Percentiles rank a stretch among this genome's conserved stretches.
These are phyloP conservation scores for Linnemannia schmuckeri DNA, from an alignment of 192 early-diverging fungal genomes.

Conservation along the genomic window DNA sequence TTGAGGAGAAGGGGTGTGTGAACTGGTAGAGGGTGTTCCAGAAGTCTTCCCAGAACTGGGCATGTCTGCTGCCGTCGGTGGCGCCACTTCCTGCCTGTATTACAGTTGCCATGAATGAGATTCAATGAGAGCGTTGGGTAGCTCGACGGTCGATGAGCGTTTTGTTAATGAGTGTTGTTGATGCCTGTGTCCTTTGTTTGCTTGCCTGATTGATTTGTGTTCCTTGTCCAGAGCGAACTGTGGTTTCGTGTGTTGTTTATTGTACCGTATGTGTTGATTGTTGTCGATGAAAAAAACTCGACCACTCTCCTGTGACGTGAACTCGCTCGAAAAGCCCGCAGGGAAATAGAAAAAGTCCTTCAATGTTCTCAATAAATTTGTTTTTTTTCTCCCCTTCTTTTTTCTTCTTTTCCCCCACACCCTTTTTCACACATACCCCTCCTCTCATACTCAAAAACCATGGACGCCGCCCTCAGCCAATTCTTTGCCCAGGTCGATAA, in stretches of 20 bases:
- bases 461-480: conserved; percentile 53
- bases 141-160: not conserved
- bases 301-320: conserved; percentile 7
- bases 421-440: not conserved
- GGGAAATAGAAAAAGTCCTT: not conserved
- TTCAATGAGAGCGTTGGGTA: not conserved
- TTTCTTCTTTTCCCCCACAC: conserved; percentile 12
- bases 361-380: not conserved
- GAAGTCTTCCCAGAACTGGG: conserved; percentile 56
- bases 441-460: conserved; percentile 2
- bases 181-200: not conserved
- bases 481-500: conserved; percentile 83
- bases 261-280: not conserved
- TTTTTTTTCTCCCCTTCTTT: conserved; percentile 8
- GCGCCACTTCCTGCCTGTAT: not conserved
- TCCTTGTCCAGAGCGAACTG: not conserved
- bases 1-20: conserved; percentile 52
- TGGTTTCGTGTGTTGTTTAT: not conserved
- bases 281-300: too few relatives aligned
- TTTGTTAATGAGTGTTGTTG: not conserved
- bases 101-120: conserved; percentile 4
- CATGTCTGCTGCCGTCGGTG: not conserved
- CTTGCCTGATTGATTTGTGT: not conserved
- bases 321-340: not conserved
- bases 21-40: conserved; percentile 56